phyloP scores from a whole-genome alignment of 352 stramenopile species.

The Hyaloperonospora brassicae region DNA sequence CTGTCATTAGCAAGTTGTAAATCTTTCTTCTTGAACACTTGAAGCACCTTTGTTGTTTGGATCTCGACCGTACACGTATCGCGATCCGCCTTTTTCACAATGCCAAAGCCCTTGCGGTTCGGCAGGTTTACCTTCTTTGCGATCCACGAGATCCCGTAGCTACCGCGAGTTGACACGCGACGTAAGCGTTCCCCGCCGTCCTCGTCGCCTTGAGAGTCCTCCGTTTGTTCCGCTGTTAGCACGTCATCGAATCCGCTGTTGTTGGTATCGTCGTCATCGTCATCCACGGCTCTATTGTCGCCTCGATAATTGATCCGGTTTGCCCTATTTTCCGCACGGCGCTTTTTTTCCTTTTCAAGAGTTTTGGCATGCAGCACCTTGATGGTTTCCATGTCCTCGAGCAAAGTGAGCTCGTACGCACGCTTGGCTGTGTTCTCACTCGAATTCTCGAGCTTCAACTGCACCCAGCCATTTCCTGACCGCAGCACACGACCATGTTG shows the following conservation, averaged over 20 bases:
- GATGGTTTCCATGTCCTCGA: slow-evolving; percentile 79
- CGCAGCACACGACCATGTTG: slow-evolving; percentile 62
- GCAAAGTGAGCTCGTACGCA: slow-evolving; percentile 78
- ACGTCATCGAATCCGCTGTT: slow-evolving; percentile 51
- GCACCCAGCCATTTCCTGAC: slow-evolving; percentile 85
- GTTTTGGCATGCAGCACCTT: slow-evolving; percentile 66
- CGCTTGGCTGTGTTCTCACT: slow-evolving; percentile 83
- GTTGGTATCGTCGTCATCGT: slow-evolving; percentile 43
- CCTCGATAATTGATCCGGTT: slow-evolving; percentile 17
- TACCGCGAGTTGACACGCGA: slow-evolving; percentile 63
- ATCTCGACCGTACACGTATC: slow-evolving; percentile 83
- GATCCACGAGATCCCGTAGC: slow-evolving; percentile 85
- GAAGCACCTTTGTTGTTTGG: slow-evolving; percentile 55
- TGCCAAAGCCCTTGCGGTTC: slow-evolving; percentile 61
- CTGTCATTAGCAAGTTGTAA: slow-evolving; percentile 65
- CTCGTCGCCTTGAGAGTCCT: slow-evolving; percentile 78
- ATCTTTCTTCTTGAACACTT: slow-evolving; percentile 86
- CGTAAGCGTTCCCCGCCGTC: slow-evolving; percentile 53
- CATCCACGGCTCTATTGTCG: slow-evolving; percentile 43
- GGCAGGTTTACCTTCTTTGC: slow-evolving; percentile 77
- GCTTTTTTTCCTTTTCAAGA: slow-evolving; percentile 50
- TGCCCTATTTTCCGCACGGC: slow-evolving; percentile 24
- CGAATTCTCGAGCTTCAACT: slow-evolving; percentile 73
- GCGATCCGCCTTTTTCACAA: slow-evolving; percentile 78
- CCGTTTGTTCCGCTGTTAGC: slow-evolving; percentile 42